A percentile compares a stretch with the other conserved stretches of the same genome.
Conservation (phyloP, 169 alveolate species). For the Cryptosporidium muris region DNA sequence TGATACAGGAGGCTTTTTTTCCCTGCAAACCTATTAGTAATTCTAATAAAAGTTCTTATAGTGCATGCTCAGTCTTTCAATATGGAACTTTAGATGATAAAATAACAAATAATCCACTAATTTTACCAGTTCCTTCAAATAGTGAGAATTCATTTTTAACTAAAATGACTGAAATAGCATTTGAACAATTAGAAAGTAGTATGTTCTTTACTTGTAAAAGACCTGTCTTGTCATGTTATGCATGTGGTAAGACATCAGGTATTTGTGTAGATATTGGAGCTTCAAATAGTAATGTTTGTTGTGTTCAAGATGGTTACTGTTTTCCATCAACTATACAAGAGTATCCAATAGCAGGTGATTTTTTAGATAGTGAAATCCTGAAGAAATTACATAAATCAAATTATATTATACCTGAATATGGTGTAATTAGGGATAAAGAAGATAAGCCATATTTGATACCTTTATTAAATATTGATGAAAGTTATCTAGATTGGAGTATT, state of each 20-base stretch:
- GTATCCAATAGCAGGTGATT: slow-evolving; percentile 66
- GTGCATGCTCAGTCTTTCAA: slow-evolving; percentile 14
- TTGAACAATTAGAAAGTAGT: slow-evolving; percentile 44
- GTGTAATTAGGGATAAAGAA: slow-evolving; percentile 6
- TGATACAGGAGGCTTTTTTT: slow-evolving; percentile 2
- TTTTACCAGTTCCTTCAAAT: slow-evolving; percentile 32
- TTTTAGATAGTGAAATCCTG: slow-evolving; percentile 44
- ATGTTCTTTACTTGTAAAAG: slow-evolving; percentile 50
- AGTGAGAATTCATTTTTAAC: neutral
- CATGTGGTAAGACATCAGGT: slow-evolving; percentile 70
- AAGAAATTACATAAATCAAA: slow-evolving; percentile 34
- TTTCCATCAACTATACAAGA: slow-evolving; percentile 52
- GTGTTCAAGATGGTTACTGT: slow-evolving; percentile 68
- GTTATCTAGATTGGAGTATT: slow-evolving; percentile 52
- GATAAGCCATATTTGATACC: slow-evolving; percentile 10
- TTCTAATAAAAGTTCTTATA: slow-evolving; percentile 25
- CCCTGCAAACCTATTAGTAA: neutral
- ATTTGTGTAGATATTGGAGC: slow-evolving; percentile 67
- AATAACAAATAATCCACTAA: slow-evolving; percentile 43
- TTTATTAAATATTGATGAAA: slow-evolving; percentile 28
- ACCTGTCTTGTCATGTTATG: slow-evolving; percentile 53
- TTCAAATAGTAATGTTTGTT: slow-evolving; percentile 50
- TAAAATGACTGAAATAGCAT: slow-evolving; percentile 54
- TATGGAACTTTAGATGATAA: slow-evolving; percentile 52
- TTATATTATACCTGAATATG: slow-evolving; percentile 57